Evolutionary conservation across 2,329 filamentous ascomycete species (phyloP), one percentile per base, ranked within the genome.

Genomic region (Chaetothyriales sp.): DNA sequence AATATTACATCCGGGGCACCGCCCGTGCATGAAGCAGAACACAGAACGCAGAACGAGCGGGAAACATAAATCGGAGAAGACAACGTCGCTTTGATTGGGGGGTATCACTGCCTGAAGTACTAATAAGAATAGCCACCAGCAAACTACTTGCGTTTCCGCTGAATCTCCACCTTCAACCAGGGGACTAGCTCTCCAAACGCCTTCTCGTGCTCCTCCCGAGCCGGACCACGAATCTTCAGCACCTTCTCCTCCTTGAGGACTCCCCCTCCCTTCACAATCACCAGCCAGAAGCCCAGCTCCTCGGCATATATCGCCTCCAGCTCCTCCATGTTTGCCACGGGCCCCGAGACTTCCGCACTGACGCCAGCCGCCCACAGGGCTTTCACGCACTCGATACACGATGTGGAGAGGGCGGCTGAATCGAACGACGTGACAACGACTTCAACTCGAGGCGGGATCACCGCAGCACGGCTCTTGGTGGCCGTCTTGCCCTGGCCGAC

Each of bases 391-490:
- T 86, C 83, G 20, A 95, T 73, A 1, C 89, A 89, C 0, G 78
- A 77, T 0, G 83, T 85, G 43, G 86, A 81, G 10, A 95, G 77
- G 3, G 88, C 77, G 2, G 80, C 77, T 0, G 83, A 72, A 62
- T 95, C 89, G 61, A 94, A 94, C 61, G 88, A 90, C 9, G 89
- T 86, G 40, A 98, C 82, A 2, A 97, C 79, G 13, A 92, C 86
- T 65, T 97, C 89, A 63, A 89, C 95, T 75, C 58, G 56, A 44
- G 52, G 44, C 8, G 53, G 51, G 10, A 48, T 43, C 18, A 48
- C 29, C 46, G 48, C 48, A 28, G 45, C 29, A 18, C 46, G 45
- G 48, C 43, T 46, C 44, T 54, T 46, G 44, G 19, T 46, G n/a
- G 19, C 29, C 20, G 22, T 18, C 22, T 47, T 47, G 25, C 46